Evolutionary conservation across 306 rosid genomes (phyloP).

Genomic region (Cicer bijugum): DNA sequence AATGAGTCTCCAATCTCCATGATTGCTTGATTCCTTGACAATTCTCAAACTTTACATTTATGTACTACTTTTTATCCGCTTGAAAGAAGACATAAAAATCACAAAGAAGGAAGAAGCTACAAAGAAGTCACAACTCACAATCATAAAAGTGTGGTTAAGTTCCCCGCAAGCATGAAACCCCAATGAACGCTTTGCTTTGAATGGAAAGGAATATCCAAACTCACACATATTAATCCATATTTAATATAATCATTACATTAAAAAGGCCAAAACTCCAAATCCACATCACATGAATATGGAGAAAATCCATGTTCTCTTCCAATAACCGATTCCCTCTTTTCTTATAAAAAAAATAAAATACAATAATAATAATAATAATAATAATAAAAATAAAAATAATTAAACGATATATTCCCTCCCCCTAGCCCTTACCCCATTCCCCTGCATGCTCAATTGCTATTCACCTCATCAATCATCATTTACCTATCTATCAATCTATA

Average conservation of each 20-base stretch:
- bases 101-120: constrained; percentile 22
- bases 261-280: constrained; percentile 29
- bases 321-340: constrained; percentile 43
- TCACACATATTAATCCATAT: background rate
- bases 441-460: constrained; percentile 50
- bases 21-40: constrained; percentile 4
- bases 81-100: constrained; percentile 42
- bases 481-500: constrained; percentile 21
- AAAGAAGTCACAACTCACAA: constrained; percentile 33
- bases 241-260: constrained; percentile 13
- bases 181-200: constrained; percentile 61
- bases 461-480: constrained; percentile 36
- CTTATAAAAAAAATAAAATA: too few relatives aligned
- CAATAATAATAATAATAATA: too few relatives aligned
- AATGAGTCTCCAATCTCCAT: background rate
- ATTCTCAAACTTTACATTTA: constrained; percentile 13
- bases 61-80: constrained; percentile 22
- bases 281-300: constrained; percentile 37
- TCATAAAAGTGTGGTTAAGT: constrained; percentile 52
- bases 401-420: constrained; percentile 44
- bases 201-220: constrained; percentile 47
- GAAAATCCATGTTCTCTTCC: constrained; percentile 52
- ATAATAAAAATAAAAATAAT: background rate
- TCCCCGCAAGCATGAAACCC: constrained; percentile 56
- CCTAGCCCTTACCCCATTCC: constrained; percentile 45